Percentiles rank a stretch among this genome's conserved stretches.
Evolutionary conservation across 495 filamentous ascomycete species (phyloP).

Genomic region (Hypoxylon fuscum): DNA sequence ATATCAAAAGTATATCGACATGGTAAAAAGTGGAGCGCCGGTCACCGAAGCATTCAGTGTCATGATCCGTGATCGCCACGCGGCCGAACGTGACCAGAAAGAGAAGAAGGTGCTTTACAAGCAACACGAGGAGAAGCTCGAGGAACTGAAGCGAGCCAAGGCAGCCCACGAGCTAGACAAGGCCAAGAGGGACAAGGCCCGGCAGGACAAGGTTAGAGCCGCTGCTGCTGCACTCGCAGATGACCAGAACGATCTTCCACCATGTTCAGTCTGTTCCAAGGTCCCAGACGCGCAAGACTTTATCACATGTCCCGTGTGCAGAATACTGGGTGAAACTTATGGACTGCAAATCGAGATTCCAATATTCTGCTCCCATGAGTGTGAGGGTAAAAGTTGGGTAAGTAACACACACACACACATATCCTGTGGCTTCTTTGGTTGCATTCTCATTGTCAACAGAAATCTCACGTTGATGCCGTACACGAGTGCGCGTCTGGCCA

Average conservation of each 20-base stretch:
- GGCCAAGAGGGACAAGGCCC: slow-evolving; percentile 45
- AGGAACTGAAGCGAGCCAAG: slow-evolving; percentile 54
- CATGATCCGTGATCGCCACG: slow-evolving; percentile 50
- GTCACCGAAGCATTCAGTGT: slow-evolving; percentile 50
- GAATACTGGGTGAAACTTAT: slow-evolving; percentile 44
- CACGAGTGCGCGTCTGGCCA: slow-evolving; percentile 42
- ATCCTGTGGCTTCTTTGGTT: not conserved
- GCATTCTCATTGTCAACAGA: slow-evolving; percentile 27
- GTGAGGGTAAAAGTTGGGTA: slow-evolving; percentile 54
- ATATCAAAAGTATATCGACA: slow-evolving; percentile 51
- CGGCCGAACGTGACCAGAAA: slow-evolving; percentile 41
- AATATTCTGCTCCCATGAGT: slow-evolving; percentile 57
- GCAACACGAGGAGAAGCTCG: slow-evolving; percentile 51
- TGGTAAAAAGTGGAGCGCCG: slow-evolving; percentile 45
- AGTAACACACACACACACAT: slow-evolving; percentile 36
- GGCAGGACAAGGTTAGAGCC: slow-evolving; percentile 44
- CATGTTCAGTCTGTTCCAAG: slow-evolving; percentile 50
- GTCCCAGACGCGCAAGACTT: slow-evolving; percentile 38
- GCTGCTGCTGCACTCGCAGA: slow-evolving; percentile 29
- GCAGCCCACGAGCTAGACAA: slow-evolving; percentile 54
- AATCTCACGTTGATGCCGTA: slow-evolving; percentile 27
- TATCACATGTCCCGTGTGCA: slow-evolving; percentile 52
- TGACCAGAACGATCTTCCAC: slow-evolving; percentile 47
- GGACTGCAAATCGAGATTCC: slow-evolving; percentile 36
- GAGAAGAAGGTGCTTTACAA: slow-evolving; percentile 48